These are phyloP conservation scores for Croton laevigatus DNA, from an alignment of 441 rosid genomes.

Conservation along the genomic window DNA sequence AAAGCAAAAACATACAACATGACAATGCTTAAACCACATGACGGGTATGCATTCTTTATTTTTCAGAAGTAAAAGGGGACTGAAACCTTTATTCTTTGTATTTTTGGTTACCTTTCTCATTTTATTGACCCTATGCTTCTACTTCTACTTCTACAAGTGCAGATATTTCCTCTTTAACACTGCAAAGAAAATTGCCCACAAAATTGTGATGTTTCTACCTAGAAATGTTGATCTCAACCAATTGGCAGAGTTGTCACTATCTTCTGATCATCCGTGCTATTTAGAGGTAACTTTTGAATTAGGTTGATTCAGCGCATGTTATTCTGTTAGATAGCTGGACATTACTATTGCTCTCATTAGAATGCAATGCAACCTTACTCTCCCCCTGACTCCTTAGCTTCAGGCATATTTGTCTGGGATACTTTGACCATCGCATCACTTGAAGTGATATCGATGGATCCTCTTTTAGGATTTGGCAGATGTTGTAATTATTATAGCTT, in stretches of 20 bases:
- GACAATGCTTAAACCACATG: slow-evolving; percentile 83
- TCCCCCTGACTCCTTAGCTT: not conserved
- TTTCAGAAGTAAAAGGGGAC: not conserved
- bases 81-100: not conserved
- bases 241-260: slow-evolving; percentile 71
- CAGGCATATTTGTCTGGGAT: not conserved
- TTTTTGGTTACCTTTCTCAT: not conserved
- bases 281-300: slow-evolving; percentile 58
- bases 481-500: not conserved
- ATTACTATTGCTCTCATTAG: slow-evolving; percentile 4
- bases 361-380: not conserved
- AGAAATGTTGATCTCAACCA: slow-evolving; percentile 78
- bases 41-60: slow-evolving; percentile 52
- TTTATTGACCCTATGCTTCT: slow-evolving; percentile 1
- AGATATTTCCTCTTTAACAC: slow-evolving; percentile 61
- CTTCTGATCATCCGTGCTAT: slow-evolving; percentile 65
- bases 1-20: slow-evolving; percentile 61
- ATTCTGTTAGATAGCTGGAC: slow-evolving; percentile 15
- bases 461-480: not conserved
- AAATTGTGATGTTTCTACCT: slow-evolving; percentile 82
- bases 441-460: not conserved
- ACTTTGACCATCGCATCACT: not conserved
- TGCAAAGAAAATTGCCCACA: slow-evolving; percentile 57
- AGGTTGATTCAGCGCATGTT: not conserved
- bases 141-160: slow-evolving; percentile 22